These are phyloP conservation scores for Gonapodya sp. DNA, from an alignment of 192 early-diverging fungal genomes.

Conservation along the genomic window DNA sequence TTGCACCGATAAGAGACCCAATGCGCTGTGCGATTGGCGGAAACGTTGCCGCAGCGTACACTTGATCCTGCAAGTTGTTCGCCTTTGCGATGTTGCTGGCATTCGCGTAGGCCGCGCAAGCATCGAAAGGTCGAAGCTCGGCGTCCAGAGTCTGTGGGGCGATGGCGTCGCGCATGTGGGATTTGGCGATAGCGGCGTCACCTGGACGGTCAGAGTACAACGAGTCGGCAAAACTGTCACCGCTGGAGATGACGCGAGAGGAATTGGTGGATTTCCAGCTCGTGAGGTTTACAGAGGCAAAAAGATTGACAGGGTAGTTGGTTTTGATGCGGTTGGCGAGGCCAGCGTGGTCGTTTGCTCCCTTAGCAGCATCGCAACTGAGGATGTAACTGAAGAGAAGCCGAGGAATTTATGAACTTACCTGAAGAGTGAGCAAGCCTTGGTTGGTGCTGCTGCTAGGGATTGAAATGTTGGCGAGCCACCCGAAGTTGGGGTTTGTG, in stretches of 20 bases:
- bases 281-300: conserved; percentile 11
- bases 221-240: conserved; percentile 12
- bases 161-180: conserved; percentile 1
- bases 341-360: conserved; percentile 15
- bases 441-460: background rate
- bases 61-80: background rate
- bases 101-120: conserved; percentile 19
- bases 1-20: background rate
- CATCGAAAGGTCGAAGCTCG: conserved; percentile 23
- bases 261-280: conserved; percentile 24
- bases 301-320: conserved; percentile 14
- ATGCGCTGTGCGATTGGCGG: conserved; percentile 10
- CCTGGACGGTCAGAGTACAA: background rate
- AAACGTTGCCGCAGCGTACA: background rate
- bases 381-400: background rate
- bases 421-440: conserved; percentile 17
- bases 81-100: background rate
- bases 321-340: conserved; percentile 18
- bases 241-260: conserved; percentile 20
- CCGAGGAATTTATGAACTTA: background rate
- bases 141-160: conserved; percentile 19
- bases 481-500: conserved; percentile 14
- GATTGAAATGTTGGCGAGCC: conserved; percentile 17
- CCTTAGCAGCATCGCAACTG: background rate
- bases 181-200: conserved; percentile 11